Evolutionary conservation across 2,329 filamentous ascomycete species (phyloP).

Genomic region (Aureobasidium sp.): DNA sequence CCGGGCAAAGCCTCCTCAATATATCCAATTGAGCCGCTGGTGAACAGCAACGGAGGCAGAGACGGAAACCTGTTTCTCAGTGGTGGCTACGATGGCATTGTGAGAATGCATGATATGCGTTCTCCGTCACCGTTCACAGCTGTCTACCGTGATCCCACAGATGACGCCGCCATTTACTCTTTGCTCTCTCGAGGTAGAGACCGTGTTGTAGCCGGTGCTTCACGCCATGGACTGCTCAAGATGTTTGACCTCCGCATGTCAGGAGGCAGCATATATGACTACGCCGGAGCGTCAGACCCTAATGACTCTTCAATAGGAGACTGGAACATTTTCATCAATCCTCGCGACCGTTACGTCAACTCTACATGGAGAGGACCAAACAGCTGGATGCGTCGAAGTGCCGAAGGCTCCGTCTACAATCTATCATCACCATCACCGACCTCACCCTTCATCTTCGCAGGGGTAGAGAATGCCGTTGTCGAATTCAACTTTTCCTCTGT

Average conservation of each 20-base stretch:
- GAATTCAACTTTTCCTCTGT: slow-evolving; percentile 35
- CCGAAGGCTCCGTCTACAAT: slow-evolving; percentile 38
- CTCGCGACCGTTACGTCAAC: slow-evolving; percentile 19
- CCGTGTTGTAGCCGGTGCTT: slow-evolving; percentile 47
- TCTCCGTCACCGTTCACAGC: slow-evolving; percentile 36
- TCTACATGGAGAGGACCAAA: slow-evolving; percentile 18
- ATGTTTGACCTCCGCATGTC: slow-evolving; percentile 52
- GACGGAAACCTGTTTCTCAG: slow-evolving; percentile 48
- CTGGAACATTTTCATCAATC: slow-evolving; percentile 41
- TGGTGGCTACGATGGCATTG: slow-evolving; percentile 50
- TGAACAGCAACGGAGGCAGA: slow-evolving; percentile 18
- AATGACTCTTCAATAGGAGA: slow-evolving; percentile 11
- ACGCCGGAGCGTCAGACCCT: slow-evolving; percentile 17
- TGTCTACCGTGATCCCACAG: slow-evolving; percentile 44
- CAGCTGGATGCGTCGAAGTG: slow-evolving; percentile 18
- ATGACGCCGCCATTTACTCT: slow-evolving; percentile 51
- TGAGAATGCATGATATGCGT: slow-evolving; percentile 53
- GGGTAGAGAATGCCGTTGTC: slow-evolving; percentile 37
- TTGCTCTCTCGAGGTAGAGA: slow-evolving; percentile 49
- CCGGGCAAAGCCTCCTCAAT: slow-evolving; percentile 31
- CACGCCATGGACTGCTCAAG: slow-evolving; percentile 50
- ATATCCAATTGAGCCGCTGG: slow-evolving; percentile 31
- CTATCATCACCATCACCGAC: slow-evolving; percentile 36
- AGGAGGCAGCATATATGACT: slow-evolving; percentile 31
- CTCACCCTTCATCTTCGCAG: slow-evolving; percentile 39